phyloP scores from a whole-genome alignment of 257 asterid species.

The Capsicum pubescens region DNA sequence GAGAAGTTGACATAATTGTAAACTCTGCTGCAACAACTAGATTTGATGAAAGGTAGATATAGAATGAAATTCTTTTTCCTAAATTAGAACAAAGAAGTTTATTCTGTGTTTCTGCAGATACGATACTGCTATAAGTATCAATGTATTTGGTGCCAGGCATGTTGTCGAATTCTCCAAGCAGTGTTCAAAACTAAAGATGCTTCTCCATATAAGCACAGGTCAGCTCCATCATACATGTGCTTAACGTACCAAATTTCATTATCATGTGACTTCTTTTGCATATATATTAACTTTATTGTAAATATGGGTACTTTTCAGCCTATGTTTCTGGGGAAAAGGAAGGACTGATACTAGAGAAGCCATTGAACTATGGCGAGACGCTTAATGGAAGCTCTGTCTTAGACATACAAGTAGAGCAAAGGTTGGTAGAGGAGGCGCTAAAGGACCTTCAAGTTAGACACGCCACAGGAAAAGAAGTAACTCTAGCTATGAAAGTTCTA shows the following conservation, averaged over 20 bases:
- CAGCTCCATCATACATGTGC: too few relatives aligned
- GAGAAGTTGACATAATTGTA: constrained; percentile 51
- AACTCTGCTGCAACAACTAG: constrained; percentile 72
- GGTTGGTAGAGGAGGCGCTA: constrained; percentile 42
- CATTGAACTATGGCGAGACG: constrained; percentile 46
- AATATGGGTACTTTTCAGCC: constrained; percentile 33
- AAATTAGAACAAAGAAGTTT: neutral
- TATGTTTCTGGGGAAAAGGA: constrained; percentile 29
- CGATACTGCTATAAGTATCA: constrained; percentile 32
- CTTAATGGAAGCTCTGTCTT: constrained; percentile 43
- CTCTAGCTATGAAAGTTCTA: neutral
- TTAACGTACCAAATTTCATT: too few relatives aligned
- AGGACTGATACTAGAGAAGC: constrained; percentile 52
- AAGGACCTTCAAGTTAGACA: neutral
- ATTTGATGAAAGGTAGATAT: constrained; percentile 43
- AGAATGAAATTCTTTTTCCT: neutral
- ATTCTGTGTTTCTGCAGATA: constrained; percentile 16
- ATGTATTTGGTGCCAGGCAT: constrained; percentile 26
- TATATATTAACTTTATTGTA: too few relatives aligned
- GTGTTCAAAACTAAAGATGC: too few relatives aligned
- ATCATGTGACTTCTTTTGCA: too few relatives aligned
- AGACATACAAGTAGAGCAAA: constrained; percentile 51
- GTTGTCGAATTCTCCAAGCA: constrained; percentile 15
- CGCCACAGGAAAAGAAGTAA: constrained; percentile 26
- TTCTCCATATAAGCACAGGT: too few relatives aligned